These are phyloP conservation scores for Paxillus involutus DNA, from an alignment of 768 basidiomycete species.

Conservation along the genomic window DNA sequence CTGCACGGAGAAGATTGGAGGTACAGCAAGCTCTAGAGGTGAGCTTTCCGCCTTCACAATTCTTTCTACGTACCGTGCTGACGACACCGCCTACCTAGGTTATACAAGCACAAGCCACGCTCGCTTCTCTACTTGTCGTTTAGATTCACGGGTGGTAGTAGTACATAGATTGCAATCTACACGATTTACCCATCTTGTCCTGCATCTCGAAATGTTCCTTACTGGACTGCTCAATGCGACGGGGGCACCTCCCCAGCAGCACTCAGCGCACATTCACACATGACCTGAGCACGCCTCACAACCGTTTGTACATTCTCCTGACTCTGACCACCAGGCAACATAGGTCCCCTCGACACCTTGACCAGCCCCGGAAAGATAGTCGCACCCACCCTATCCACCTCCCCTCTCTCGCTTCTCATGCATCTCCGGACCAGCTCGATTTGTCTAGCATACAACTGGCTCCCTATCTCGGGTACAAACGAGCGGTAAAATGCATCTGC, in stretches of 20 bases:
- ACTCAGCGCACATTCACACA: constrained; percentile 79
- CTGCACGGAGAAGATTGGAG: constrained; percentile 83
- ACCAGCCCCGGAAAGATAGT: constrained; percentile 88
- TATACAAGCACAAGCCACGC: constrained; percentile 80
- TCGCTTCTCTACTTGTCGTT: constrained; percentile 76
- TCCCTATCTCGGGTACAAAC: constrained; percentile 82
- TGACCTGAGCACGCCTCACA: constrained; percentile 81
- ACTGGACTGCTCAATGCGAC: neutral
- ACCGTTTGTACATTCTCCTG: constrained; percentile 65
- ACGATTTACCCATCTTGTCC: constrained; percentile 9
- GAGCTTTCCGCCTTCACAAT: neutral
- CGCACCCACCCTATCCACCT: constrained; percentile 74
- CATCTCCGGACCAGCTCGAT: constrained; percentile 87
- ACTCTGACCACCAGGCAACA: constrained; percentile 33
- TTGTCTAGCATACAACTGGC: constrained; percentile 69
- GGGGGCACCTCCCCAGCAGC: constrained; percentile 3
- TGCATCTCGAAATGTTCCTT: neutral
- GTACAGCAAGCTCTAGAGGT: constrained; percentile 92
- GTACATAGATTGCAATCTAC: constrained; percentile 23
- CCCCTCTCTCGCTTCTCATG: constrained; percentile 70
- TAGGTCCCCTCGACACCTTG: constrained; percentile 58
- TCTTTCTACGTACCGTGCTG: constrained; percentile 7
- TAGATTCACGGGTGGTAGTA: constrained; percentile 35
- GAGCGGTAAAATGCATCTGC: constrained; percentile 80
- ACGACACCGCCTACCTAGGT: constrained; percentile 45